Percentiles rank a stretch among this genome's conserved stretches.
These are phyloP conservation scores for Phytophthora pisi DNA, from an alignment of 352 stramenopile genomes.

Conservation along the genomic window DNA sequence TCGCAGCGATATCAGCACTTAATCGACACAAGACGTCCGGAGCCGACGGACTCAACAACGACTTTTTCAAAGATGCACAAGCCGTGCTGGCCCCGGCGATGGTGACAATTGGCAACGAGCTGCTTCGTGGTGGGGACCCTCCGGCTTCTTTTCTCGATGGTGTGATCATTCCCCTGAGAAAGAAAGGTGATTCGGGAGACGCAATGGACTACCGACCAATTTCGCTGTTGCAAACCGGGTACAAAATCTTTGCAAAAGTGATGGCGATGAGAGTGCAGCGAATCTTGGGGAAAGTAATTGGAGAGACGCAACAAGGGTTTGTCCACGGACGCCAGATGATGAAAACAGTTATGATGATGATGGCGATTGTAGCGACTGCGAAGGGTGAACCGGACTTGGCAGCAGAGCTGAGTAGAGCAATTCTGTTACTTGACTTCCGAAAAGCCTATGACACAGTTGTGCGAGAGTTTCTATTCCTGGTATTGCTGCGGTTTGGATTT, in stretches of 20 bases:
- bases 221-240: not conserved
- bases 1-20: not conserved
- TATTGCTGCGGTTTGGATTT: not conserved
- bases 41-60: not conserved
- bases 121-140: not conserved
- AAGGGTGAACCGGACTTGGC: not conserved
- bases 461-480: not conserved
- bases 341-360: constrained; percentile 4
- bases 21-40: constrained; percentile 2
- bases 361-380: not conserved
- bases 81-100: not conserved
- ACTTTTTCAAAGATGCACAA: not conserved
- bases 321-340: not conserved
- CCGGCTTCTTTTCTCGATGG: not conserved
- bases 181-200: not conserved
- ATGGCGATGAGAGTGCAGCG: not conserved
- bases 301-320: constrained; percentile 3
- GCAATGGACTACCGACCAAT: constrained; percentile 12
- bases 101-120: constrained; percentile 1
- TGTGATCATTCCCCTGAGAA: not conserved
- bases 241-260: constrained; percentile 1
- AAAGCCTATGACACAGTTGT: constrained; percentile 2
- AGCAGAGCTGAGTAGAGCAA: not conserved
- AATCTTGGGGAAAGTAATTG: not conserved
- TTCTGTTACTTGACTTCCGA: not conserved